A percentile compares a stretch with the other conserved stretches of the same genome.
These are phyloP conservation scores for Saccharomycopsis hybrid DNA, from an alignment of 1,139 yeast genomes.

Conservation along the genomic window DNA sequence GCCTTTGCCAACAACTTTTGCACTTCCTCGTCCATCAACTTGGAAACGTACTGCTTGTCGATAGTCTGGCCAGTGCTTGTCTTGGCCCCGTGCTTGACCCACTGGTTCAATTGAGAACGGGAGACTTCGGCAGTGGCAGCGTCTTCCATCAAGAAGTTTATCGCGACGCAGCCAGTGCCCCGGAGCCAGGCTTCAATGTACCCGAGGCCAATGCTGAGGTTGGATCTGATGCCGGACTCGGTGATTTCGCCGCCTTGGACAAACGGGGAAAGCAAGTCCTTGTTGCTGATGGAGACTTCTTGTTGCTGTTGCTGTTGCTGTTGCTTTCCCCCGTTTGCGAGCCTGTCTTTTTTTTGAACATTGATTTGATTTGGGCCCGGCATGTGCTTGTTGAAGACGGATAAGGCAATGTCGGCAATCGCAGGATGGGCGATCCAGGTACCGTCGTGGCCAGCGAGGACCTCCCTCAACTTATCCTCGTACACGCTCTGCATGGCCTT, in stretches of 20 bases:
- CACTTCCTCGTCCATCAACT: conserved; percentile 56
- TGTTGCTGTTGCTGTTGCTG: conserved; percentile 11
- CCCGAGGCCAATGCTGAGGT: conserved; percentile 64
- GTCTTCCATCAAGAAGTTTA: conserved; percentile 79
- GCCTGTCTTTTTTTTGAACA: conserved; percentile 24
- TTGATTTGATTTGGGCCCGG: conserved; percentile 78
- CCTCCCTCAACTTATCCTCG: conserved; percentile 71
- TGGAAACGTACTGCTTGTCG: conserved; percentile 49
- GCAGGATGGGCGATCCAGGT: conserved; percentile 85
- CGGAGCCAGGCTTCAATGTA: conserved; percentile 84
- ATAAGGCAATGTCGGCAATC: conserved; percentile 66
- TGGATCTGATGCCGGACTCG: conserved; percentile 67
- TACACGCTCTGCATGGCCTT: conserved; percentile 67
- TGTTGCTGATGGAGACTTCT: conserved; percentile 44
- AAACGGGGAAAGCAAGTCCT: conserved; percentile 64
- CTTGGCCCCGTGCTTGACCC: conserved; percentile 69
- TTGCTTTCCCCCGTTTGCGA: no score
- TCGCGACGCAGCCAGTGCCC: conserved; percentile 76
- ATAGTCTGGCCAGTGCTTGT: conserved; percentile 53
- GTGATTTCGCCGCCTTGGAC: conserved; percentile 63
- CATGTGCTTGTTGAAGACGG: conserved; percentile 76
- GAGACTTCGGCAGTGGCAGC: conserved; percentile 87
- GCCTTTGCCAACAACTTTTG: conserved; percentile 50
- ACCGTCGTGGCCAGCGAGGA: conserved; percentile 69
- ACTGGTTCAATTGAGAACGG: conserved; percentile 75